Evolutionary conservation across 768 basidiomycete species (phyloP).

Genomic region (Lactifluus hygrophoroides): DNA sequence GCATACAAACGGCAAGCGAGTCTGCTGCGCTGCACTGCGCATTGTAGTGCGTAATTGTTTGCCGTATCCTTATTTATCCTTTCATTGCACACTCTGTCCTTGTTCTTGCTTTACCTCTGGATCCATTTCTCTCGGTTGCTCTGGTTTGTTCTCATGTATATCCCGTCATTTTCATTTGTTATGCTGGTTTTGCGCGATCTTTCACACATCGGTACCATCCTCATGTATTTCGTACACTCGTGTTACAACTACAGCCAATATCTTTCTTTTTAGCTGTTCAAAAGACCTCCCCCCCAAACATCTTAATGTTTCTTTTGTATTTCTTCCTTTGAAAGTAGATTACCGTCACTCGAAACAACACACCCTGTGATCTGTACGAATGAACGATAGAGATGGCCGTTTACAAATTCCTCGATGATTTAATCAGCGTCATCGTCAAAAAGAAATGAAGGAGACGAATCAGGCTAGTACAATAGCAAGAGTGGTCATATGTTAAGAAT

Average conservation of each 20-base stretch:
- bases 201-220: conserved; percentile 16
- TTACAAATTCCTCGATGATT: background rate
- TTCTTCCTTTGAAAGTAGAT: conserved; percentile 17
- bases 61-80: conserved; percentile 11
- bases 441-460: background rate
- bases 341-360: conserved; percentile 2
- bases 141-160: conserved; percentile 16
- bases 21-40: conserved; percentile 18
- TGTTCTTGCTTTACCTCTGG: conserved; percentile 18
- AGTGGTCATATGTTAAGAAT: background rate
- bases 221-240: conserved; percentile 17
- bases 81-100: conserved; percentile 3
- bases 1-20: background rate
- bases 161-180: conserved; percentile 11
- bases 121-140: conserved; percentile 8
- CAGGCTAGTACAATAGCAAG: background rate
- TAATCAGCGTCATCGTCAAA: background rate
- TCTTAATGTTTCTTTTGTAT: conserved; percentile 16
- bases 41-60: conserved; percentile 20
- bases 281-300: conserved; percentile 4
- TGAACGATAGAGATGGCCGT: conserved; percentile 1
- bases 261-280: conserved; percentile 6
- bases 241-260: conserved; percentile 17
- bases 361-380: background rate
- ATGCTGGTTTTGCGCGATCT: conserved; percentile 17